Evolutionary conservation across 495 filamentous ascomycete species (phyloP), one percentile per base, ranked within the genome.

Genomic region (Talaromyces borbonicus): DNA sequence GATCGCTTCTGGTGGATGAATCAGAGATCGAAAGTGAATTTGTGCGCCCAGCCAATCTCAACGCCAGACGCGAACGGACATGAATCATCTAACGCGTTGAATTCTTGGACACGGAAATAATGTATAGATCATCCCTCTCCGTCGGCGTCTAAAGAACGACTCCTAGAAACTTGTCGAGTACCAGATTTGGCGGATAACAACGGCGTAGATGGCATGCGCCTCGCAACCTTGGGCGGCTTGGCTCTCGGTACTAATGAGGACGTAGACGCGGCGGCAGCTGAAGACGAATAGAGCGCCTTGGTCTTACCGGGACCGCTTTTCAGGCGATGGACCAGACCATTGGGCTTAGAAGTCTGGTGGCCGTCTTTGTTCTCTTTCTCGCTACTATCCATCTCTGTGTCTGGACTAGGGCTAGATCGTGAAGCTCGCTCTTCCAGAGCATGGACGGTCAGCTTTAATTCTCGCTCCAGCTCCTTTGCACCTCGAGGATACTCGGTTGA

Each of bases 401-500:
- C 68, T 1, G 44, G 37, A 8, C 44, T 58, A 9, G 37, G 16
- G 25, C 39, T 40, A 22, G 31, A 14, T 26, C 47, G 37, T 12
- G 56, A 57, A 6, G 51, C 45, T 16, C 63, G 66, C 26, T 84
- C 77, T 18, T 76, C 77, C 5, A 96, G 60, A 5, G 80, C 81
- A 5, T 82, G 72, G 1, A 80, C 74, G 0, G 89, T 93, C 19
- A 88, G 72, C 1, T 78, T 73, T 37, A 98, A 65, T 59, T 94
- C 90, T 29, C 80, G 75, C 48, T 92, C 85, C 5, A 95, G 68
- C 55, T 93, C 85, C 30, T 79, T 77, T 15, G 84, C 63, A 2
- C 77, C 61, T 42, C 87, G 82, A 9, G 78, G 65, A 23, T 74
- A 73, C 30, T 89, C 77, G 2, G 74, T 64, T 9, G 75, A 77